phyloP scores from a whole-genome alignment of 2,329 filamentous ascomycete genomes.

The Epichloe aotearoae region DNA sequence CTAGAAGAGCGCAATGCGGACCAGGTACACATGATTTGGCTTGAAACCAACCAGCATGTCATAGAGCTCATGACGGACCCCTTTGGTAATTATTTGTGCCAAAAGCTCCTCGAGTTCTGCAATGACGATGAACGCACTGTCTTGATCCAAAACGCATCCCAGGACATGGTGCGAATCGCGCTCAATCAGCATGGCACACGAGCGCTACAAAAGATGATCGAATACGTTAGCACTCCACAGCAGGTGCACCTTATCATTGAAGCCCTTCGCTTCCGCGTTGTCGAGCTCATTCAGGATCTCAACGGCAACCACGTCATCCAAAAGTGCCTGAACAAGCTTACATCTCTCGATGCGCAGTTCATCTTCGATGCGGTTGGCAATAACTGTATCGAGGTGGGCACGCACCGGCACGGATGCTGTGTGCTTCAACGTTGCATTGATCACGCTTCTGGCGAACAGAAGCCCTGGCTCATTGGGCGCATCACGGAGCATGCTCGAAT shows the following conservation, averaged over 20 bases:
- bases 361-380: conserved; percentile 90
- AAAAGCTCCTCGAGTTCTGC: conserved; percentile 92
- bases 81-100: conserved; percentile 97
- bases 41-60: conserved; percentile 85
- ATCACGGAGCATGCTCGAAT: conserved; percentile 83
- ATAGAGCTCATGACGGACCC: conserved; percentile 98
- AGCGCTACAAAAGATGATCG: conserved; percentile 96
- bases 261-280: conserved; percentile 70
- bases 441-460: conserved; percentile 83
- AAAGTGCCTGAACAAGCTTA: conserved; percentile 94
- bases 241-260: conserved; percentile 82
- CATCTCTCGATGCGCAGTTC: conserved; percentile 74
- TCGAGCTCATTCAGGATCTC: conserved; percentile 89
- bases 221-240: conserved; percentile 75
- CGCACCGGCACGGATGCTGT: conserved; percentile 94
- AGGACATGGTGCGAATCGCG: conserved; percentile 82
- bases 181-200: conserved; percentile 95
- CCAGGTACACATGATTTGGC: conserved; percentile 83
- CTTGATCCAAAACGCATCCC: conserved; percentile 79
- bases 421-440: conserved; percentile 97
- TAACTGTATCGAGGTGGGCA: conserved; percentile 81
- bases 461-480: conserved; percentile 68
- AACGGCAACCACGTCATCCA: conserved; percentile 99
- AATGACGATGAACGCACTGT: conserved; percentile 90
- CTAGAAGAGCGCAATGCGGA: conserved; percentile 78